Percentiles rank a stretch among this genome's conserved stretches.
phyloP scores from a whole-genome alignment of 2,329 filamentous ascomycete species.

The Coniochaeta pulveracea region DNA sequence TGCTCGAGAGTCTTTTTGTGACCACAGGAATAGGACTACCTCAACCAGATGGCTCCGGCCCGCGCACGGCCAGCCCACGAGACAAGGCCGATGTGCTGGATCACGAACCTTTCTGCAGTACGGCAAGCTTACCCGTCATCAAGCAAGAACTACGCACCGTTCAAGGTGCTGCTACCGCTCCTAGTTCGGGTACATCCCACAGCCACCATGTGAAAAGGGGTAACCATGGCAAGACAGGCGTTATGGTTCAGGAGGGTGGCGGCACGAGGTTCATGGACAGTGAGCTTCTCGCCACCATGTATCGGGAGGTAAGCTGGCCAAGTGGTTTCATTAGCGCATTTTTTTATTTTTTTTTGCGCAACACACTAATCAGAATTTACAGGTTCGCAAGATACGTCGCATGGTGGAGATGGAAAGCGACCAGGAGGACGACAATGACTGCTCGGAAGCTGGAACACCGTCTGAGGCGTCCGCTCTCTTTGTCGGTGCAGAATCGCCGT shows the following conservation, averaged over 20 bases:
- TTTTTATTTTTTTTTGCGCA: neutral
- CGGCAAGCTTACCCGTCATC: no score
- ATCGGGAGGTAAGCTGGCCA: slow-evolving; percentile 34
- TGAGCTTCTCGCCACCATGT: slow-evolving; percentile 39
- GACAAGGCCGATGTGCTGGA: neutral
- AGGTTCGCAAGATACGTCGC: slow-evolving; percentile 32
- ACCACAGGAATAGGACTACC: no score
- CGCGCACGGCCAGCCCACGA: neutral
- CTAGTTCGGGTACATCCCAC: slow-evolving; percentile 11
- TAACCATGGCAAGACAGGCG: slow-evolving; percentile 30
- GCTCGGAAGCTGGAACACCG: slow-evolving; percentile 35
- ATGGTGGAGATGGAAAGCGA: slow-evolving; percentile 49
- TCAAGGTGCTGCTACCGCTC: slow-evolving; percentile 8
- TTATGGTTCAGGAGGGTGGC: slow-evolving; percentile 43
- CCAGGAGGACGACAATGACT: slow-evolving; percentile 32
- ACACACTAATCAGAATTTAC: slow-evolving; percentile 5
- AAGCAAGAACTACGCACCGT: no score
- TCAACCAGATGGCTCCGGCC: slow-evolving; percentile 29
- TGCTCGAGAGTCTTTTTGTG: no score
- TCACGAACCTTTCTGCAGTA: no score
- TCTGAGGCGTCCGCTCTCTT: slow-evolving; percentile 42
- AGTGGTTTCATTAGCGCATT: neutral
- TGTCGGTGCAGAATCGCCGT: slow-evolving; percentile 27
- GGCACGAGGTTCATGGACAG: slow-evolving; percentile 47
- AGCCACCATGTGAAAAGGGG: slow-evolving; percentile 10